Conservation (phyloP, 441 rosid species). For the Eutrema salsugineum region DNA sequence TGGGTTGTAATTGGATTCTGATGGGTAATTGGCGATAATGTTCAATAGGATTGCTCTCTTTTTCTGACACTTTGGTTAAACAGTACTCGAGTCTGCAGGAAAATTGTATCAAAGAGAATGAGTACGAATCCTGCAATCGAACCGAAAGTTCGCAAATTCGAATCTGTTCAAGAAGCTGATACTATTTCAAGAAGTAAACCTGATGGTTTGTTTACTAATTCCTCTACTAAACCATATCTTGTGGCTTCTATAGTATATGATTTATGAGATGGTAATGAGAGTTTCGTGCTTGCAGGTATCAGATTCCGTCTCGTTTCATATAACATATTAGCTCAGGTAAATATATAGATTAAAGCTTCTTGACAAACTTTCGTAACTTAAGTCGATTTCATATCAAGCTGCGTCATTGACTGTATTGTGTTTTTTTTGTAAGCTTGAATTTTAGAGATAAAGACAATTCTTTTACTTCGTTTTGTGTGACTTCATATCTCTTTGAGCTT, state of each 20-base stretch:
- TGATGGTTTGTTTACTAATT: conserved; percentile 44
- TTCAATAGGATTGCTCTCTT: neutral
- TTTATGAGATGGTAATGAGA: neutral
- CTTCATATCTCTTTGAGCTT: neutral
- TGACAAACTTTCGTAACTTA: neutral
- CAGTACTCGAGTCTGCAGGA: conserved; percentile 27
- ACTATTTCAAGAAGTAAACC: conserved; percentile 36
- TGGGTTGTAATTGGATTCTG: neutral
- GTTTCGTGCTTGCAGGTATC: conserved; percentile 40
- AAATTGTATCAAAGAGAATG: conserved; percentile 43
- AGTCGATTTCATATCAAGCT: neutral
- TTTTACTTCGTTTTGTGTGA: neutral
- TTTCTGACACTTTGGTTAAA: neutral
- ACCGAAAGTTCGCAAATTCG: conserved; percentile 50
- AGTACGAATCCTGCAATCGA: conserved; percentile 38
- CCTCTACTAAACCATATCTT: neutral
- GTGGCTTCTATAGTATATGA: neutral
- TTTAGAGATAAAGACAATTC: neutral
- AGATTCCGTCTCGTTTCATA: conserved; percentile 81
- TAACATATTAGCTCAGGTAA: conserved; percentile 96
- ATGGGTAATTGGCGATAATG: neutral
- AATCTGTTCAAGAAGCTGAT: conserved; percentile 53
- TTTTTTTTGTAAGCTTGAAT: neutral
- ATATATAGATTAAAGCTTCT: neutral
- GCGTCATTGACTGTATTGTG: neutral